Percentiles rank a stretch among this genome's conserved stretches.
These are phyloP conservation scores for Solanum appendiculatum DNA, from an alignment of 257 asterid species.

Conservation along the genomic window DNA sequence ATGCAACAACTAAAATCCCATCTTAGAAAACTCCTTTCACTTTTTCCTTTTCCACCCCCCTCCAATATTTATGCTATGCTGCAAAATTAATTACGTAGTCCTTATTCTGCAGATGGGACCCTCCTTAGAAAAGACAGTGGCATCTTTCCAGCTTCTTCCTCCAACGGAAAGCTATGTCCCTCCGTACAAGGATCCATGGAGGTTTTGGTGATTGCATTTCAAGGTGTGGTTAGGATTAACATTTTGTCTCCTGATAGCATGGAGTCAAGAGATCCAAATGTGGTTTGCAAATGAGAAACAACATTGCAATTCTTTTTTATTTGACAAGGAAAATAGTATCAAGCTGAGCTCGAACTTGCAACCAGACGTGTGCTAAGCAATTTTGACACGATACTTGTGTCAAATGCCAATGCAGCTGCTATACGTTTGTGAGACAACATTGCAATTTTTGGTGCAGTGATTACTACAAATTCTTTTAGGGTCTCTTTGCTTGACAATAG, in stretches of 20 bases:
- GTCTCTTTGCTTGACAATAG: not conserved
- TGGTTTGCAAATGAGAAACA: not conserved
- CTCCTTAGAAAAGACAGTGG: constrained; percentile 51
- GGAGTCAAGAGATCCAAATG: not conserved
- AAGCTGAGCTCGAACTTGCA: not conserved
- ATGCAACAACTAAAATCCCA: not conserved
- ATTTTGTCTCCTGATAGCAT: not conserved
- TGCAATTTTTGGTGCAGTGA: not conserved
- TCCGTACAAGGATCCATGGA: constrained; percentile 94
- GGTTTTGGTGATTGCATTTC: constrained; percentile 34
- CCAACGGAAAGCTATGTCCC: constrained; percentile 90
- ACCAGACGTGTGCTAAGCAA: not conserved
- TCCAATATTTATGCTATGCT: not conserved
- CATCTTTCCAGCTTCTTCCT: constrained; percentile 75
- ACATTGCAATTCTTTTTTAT: not conserved
- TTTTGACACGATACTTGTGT: not conserved
- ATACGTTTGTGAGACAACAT: not conserved
- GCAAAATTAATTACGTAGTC: not conserved
- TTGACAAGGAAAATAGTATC: not conserved
- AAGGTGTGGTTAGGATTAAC: not conserved
- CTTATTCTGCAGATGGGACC: constrained; percentile 74
- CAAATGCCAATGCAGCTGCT: not conserved
- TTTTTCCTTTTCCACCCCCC: not conserved
- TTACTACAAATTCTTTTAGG: not conserved
- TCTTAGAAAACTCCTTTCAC: not conserved